Evolutionary conservation across 2,329 filamentous ascomycete genomes (phyloP).

Genomic region (Aspergillus tanneri): DNA sequence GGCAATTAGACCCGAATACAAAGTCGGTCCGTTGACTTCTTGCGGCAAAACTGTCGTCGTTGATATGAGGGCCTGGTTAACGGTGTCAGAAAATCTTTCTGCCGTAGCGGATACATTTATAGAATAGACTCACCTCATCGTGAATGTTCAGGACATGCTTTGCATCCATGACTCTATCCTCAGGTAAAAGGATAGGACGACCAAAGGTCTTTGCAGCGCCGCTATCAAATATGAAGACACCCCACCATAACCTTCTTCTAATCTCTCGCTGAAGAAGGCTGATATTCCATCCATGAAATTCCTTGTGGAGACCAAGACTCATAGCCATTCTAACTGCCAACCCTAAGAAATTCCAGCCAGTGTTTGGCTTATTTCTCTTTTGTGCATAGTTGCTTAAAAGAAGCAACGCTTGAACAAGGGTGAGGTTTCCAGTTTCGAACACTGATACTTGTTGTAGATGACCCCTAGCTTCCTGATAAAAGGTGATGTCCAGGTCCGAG

Average conservation of each 20-base stretch:
- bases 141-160: conserved; percentile 47
- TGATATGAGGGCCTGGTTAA: conserved; percentile 34
- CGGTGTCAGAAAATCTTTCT: not conserved
- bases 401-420: conserved; percentile 49
- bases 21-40: conserved; percentile 40
- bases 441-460: conserved; percentile 47
- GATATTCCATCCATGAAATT: conserved; percentile 50
- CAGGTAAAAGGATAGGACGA: conserved; percentile 48
- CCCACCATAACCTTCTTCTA: conserved; percentile 44
- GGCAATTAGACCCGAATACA: conserved; percentile 46
- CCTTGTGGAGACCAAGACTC: conserved; percentile 52
- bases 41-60: conserved; percentile 37
- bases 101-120: not conserved
- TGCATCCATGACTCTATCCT: conserved; percentile 46
- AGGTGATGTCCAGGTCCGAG: conserved; percentile 46
- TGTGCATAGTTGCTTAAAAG: conserved; percentile 52
- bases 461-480: conserved; percentile 49
- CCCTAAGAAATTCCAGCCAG: conserved; percentile 51
- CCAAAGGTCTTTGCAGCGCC: conserved; percentile 54
- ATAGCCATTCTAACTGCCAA: conserved; percentile 52
- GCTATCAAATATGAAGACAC: conserved; percentile 48
- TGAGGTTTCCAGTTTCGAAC: conserved; percentile 52
- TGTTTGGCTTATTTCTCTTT: conserved; percentile 53
- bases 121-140: conserved; percentile 39
- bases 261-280: conserved; percentile 45